Evolutionary conservation across 2,329 filamentous ascomycete species (phyloP).

Genomic region (Didymosphaeria variabile): DNA sequence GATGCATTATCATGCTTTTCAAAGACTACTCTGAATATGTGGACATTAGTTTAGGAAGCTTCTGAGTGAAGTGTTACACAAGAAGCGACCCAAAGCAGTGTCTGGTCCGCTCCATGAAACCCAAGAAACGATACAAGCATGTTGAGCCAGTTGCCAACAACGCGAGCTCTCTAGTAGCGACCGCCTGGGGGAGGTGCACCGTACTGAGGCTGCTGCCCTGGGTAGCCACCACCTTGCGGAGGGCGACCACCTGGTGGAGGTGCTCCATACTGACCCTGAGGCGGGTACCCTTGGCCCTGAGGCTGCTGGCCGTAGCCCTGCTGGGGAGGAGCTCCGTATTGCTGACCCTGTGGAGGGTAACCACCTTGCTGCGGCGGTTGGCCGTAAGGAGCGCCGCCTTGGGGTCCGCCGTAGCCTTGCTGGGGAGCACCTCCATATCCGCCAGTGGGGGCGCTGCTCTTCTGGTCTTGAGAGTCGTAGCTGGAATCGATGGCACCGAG

Average conservation of each 20-base stretch:
- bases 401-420: slow-evolving; percentile 31
- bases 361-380: slow-evolving; percentile 22
- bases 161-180: slow-evolving; percentile 23
- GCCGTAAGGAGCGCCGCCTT: slow-evolving; percentile 18
- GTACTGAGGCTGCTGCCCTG: slow-evolving; percentile 23
- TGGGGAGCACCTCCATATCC: slow-evolving; percentile 23
- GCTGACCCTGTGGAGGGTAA: neutral
- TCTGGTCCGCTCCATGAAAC: neutral
- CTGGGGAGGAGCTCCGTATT: slow-evolving; percentile 36
- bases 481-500: slow-evolving; percentile 72
- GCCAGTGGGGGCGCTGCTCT: slow-evolving; percentile 51
- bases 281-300: slow-evolving; percentile 22
- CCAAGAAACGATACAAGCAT: neutral
- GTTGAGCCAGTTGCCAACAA: neutral
- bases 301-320: slow-evolving; percentile 32
- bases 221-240: slow-evolving; percentile 23
- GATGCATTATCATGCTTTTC: neutral
- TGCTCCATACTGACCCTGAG: slow-evolving; percentile 16
- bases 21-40: neutral
- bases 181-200: slow-evolving; percentile 30
- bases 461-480: slow-evolving; percentile 73
- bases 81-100: neutral
- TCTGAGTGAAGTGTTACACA: neutral
- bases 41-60: neutral
- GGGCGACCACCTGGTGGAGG: slow-evolving; percentile 22